Conservation (phyloP, 139 green algal genomes). For the Chlamydomonas applanata region DNA sequence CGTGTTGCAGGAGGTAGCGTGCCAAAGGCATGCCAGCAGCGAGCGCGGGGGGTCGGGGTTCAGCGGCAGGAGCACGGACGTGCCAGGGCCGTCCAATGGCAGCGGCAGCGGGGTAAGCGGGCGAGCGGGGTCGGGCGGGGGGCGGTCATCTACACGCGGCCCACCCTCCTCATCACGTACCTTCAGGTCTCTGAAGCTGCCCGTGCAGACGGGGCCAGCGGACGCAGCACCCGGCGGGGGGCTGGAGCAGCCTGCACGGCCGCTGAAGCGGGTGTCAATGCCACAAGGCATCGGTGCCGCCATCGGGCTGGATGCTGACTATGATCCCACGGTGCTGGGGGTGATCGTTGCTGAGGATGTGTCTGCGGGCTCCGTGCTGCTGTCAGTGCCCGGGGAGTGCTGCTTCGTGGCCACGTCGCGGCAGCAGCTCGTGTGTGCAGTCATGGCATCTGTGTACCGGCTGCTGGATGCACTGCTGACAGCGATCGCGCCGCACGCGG, state of each 20-base stretch:
- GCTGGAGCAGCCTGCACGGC: not conserved
- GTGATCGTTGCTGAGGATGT: not conserved
- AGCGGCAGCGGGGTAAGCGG: too few relatives aligned
- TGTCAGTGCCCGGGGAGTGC: conserved; percentile 7
- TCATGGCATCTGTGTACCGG: conserved; percentile 16
- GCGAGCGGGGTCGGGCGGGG: too few relatives aligned
- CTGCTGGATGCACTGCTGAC: conserved; percentile 15
- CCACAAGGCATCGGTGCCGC: conserved; percentile 10
- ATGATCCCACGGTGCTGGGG: conserved; percentile 12
- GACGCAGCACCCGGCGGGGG: not conserved
- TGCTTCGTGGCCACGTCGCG: not conserved
- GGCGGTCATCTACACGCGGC: too few relatives aligned
- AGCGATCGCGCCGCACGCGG: not conserved
- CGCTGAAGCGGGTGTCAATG: conserved; percentile 1
- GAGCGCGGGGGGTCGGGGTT: too few relatives aligned
- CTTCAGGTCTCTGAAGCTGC: too few relatives aligned
- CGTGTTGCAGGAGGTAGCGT: too few relatives aligned
- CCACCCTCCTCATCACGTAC: too few relatives aligned
- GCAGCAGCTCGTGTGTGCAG: not conserved
- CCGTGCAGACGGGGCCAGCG: not conserved
- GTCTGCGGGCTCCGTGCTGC: conserved; percentile 3
- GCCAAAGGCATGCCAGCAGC: too few relatives aligned
- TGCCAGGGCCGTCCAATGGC: too few relatives aligned
- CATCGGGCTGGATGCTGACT: conserved; percentile 13
- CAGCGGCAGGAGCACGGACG: too few relatives aligned